Conservation (phyloP, 768 basidiomycete species). For the Thelephora aurantiotincta region DNA sequence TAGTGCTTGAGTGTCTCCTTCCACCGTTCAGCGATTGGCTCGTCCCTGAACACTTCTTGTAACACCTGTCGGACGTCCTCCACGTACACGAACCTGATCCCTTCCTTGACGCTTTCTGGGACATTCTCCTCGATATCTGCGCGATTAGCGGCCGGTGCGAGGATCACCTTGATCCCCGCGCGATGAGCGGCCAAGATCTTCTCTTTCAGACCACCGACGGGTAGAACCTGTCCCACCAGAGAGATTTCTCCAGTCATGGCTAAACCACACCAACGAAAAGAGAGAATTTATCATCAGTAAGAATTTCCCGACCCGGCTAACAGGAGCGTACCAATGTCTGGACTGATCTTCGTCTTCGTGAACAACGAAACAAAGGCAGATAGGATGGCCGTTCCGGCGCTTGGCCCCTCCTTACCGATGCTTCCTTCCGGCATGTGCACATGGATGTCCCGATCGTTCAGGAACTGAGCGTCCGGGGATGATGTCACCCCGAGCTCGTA, state of each 20-base stretch:
- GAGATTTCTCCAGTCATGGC: constrained; percentile 99
- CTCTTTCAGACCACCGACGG: constrained; percentile 92
- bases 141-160: constrained; percentile 78
- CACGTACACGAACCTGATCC: constrained; percentile 90
- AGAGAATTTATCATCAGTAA: no score
- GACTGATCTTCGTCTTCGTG: constrained; percentile 68
- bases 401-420: constrained; percentile 91
- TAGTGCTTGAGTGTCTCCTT: constrained; percentile 34
- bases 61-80: constrained; percentile 87
- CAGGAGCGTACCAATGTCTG: constrained; percentile 65
- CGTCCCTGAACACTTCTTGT: constrained; percentile 68
- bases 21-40: constrained; percentile 47
- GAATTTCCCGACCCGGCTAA: not conserved
- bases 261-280: constrained; percentile 16
- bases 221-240: constrained; percentile 88
- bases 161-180: constrained; percentile 86
- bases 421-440: constrained; percentile 96
- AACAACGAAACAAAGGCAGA: constrained; percentile 87
- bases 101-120: constrained; percentile 87
- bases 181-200: constrained; percentile 96
- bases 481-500: constrained; percentile 78
- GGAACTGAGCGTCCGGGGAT: constrained; percentile 55
- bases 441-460: constrained; percentile 82
- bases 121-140: constrained; percentile 98
- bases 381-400: constrained; percentile 88